Evolutionary conservation across 768 basidiomycete species (phyloP).

Genomic region (Lyophyllum decastes): DNA sequence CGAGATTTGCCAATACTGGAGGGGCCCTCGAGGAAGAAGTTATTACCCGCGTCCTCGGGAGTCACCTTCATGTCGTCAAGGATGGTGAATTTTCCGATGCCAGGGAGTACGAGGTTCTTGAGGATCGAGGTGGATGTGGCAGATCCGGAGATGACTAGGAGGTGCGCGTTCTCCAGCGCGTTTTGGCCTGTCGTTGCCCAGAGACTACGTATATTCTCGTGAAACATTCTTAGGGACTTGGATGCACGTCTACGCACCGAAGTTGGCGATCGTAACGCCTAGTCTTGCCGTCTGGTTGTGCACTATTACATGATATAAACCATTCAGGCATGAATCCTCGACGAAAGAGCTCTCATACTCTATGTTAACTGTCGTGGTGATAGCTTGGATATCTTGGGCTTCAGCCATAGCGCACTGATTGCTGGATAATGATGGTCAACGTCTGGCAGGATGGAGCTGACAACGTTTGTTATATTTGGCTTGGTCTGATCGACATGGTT

Average conservation of each 20-base stretch:
- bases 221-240: neutral
- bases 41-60: constrained; percentile 86
- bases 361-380: constrained; percentile 4
- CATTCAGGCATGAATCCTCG: neutral
- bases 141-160: constrained; percentile 79
- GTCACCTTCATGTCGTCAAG: constrained; percentile 66
- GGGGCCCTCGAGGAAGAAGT: constrained; percentile 87
- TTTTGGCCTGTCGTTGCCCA: constrained; percentile 94
- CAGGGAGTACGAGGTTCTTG: constrained; percentile 96
- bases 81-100: constrained; percentile 94
- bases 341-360: constrained; percentile 3
- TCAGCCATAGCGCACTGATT: neutral
- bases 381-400: constrained; percentile 11
- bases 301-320: constrained; percentile 34
- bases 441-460: neutral
- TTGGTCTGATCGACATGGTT: neutral
- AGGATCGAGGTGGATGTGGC: constrained; percentile 88
- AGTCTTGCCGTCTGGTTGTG: constrained; percentile 82
- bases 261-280: constrained; percentile 95
- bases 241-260: constrained; percentile 48
- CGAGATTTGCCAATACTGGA: constrained; percentile 80
- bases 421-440: neutral
- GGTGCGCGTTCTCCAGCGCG: constrained; percentile 81
- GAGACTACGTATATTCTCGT: constrained; percentile 46
- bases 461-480: neutral